Evolutionary conservation across 108 stramenopile species (phyloP).

Genomic region (Nannochloropsis salina): DNA sequence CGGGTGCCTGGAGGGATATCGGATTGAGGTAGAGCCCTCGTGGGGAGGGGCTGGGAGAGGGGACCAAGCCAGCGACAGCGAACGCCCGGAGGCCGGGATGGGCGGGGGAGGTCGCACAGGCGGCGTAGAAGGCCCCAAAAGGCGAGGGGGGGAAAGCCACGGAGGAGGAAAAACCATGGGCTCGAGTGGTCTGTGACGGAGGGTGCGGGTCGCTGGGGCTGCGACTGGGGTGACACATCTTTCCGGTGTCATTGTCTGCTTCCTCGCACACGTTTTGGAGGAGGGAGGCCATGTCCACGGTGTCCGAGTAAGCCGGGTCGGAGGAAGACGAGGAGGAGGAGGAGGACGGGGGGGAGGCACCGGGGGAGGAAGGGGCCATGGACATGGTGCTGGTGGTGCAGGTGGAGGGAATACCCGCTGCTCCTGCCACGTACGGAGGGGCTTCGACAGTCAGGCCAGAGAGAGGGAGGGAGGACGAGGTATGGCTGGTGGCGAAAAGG

Average conservation of each 20-base stretch:
- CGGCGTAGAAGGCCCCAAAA: background rate
- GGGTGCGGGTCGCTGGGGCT: background rate
- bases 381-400: background rate
- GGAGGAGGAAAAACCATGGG: background rate
- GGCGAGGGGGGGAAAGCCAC: background rate
- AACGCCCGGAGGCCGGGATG: background rate
- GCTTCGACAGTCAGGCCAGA: background rate
- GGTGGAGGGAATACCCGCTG: background rate
- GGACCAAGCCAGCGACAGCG: background rate
- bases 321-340: background rate
- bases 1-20: background rate
- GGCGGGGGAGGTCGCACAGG: background rate
- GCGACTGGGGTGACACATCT: background rate
- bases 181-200: background rate
- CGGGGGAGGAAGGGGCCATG: background rate
- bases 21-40: background rate
- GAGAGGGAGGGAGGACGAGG: background rate
- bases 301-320: background rate
- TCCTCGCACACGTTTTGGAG: background rate
- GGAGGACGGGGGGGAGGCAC: background rate
- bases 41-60: conserved; percentile 8
- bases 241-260: background rate
- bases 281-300: background rate
- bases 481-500: background rate
- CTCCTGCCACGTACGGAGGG: background rate